These are phyloP conservation scores for Asterophora lycoperdoides DNA, from an alignment of 768 basidiomycete genomes.

Conservation along the genomic window DNA sequence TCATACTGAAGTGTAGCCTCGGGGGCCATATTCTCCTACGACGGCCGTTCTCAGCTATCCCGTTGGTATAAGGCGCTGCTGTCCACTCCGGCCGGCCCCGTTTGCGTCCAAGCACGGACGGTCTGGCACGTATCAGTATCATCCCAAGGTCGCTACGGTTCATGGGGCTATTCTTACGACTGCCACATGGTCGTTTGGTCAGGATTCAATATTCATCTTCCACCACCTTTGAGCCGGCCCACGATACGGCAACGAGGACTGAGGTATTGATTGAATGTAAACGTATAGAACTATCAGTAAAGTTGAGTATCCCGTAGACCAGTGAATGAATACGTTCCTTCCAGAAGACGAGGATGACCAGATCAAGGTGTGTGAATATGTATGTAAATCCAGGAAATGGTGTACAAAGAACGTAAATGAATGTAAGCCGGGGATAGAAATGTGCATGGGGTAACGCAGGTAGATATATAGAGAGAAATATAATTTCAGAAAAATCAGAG, in stretches of 20 bases:
- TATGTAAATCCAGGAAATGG: neutral
- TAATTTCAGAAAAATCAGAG: slow-evolving; percentile 29
- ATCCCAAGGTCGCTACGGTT: no score
- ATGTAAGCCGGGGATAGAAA: slow-evolving; percentile 4
- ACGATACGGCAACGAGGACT: neutral
- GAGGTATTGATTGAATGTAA: slow-evolving; percentile 7
- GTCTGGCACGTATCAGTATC: no score
- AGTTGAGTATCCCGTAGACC: neutral
- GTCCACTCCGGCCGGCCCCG: no score
- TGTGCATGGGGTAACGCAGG: slow-evolving; percentile 8
- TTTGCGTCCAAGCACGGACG: no score
- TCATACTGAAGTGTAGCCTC: no score
- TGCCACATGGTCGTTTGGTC: no score
- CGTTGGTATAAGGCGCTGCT: no score
- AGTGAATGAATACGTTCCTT: slow-evolving; percentile 10
- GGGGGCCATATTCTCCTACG: no score
- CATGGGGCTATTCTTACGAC: no score
- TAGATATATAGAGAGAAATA: slow-evolving; percentile 11
- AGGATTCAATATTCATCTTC: no score
- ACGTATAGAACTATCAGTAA: slow-evolving; percentile 1
- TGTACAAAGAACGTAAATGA: slow-evolving; percentile 10
- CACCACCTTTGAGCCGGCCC: no score
- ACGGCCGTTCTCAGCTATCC: no score
- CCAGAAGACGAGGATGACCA: slow-evolving; percentile 9
- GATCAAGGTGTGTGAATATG: neutral